These are phyloP conservation scores for Jacaranda copaia DNA, from an alignment of 257 asterid species.

Conservation along the genomic window DNA sequence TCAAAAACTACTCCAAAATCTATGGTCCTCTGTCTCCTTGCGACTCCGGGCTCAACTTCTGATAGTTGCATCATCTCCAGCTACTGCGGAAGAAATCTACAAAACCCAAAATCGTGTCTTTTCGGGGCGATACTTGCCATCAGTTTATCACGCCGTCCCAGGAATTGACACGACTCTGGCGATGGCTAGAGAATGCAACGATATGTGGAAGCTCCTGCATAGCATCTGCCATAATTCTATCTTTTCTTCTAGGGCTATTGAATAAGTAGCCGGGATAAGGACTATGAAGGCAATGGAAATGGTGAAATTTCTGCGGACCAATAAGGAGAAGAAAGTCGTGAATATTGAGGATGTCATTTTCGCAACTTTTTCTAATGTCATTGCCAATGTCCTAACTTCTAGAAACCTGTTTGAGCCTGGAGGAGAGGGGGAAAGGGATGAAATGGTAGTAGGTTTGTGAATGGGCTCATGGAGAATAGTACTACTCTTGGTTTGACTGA, in stretches of 20 bases:
- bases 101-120: slow-evolving; percentile 16
- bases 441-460: not conserved
- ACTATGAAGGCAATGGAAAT: not conserved
- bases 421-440: slow-evolving; percentile 5
- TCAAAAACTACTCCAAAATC: not conserved
- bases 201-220: slow-evolving; percentile 23
- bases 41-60: slow-evolving; percentile 28
- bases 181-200: slow-evolving; percentile 27
- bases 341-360: slow-evolving; percentile 19
- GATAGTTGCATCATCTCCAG: slow-evolving; percentile 35
- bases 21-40: slow-evolving; percentile 35
- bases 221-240: not conserved
- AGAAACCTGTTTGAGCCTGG: slow-evolving; percentile 1
- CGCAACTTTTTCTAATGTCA: slow-evolving; percentile 6
- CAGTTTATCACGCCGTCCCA: not conserved
- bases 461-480: not conserved
- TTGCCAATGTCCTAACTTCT: not conserved
- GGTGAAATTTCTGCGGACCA: not conserved
- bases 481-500: slow-evolving; percentile 2
- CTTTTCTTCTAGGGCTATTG: slow-evolving; percentile 14
- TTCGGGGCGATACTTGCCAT: slow-evolving; percentile 19
- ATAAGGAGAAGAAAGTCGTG: not conserved
- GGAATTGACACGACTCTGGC: not conserved
- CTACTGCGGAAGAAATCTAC: not conserved
- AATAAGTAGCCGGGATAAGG: not conserved